Base-by-base conservation (phyloP, 768 basidiomycete genomes). In the Roridomyces roridus region DNA sequence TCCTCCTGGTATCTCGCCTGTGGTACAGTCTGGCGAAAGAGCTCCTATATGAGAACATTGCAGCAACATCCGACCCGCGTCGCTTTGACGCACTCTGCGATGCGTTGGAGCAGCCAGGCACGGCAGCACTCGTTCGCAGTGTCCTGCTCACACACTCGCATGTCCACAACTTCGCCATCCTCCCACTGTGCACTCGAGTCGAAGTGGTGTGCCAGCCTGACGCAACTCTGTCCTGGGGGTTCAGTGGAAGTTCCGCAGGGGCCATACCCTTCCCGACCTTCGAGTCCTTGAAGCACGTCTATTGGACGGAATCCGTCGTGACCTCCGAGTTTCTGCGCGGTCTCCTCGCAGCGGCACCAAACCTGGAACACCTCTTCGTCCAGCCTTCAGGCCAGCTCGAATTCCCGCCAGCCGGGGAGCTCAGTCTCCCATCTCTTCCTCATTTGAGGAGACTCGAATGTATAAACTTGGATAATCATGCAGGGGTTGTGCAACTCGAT, bases 11-110 rank as follows among this genome's bases (percentile, higher is more conserved):
- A 3, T 53, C 36, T 31, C 47, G 51, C 23, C 47, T 62, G 8
- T 62, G 60, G 60, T 51, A 57, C 24, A 37, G 42, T 17, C 29
- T 57, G 14, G 47, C 55, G 12, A 29, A 46, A 5, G 55, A 62
- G 15, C 20, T 62, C 5, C n/a, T 57, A 14, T 50, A 44, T 42
- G 55, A 62, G 36, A 57, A 57, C 17, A 36, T 62, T 7, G 29
- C 39, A 17, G 44, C 56, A 20, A 29, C 51, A 23, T 11, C 12
- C 2, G 24, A 26, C n/a, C 39, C 5, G 14, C 10, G 31, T 10
- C 7, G 31, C 11, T 60, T 54, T 17, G 4, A 25, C 6, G 7
- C 34, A 3, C 59, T 61, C 5, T 21, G 6, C 24, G 6, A 23
- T 24, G 21, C 50, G 6, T 14, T 61, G 34, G 28, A 37, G n/a